Percentiles rank a stretch among this genome's conserved stretches.
phyloP scores from a whole-genome alignment of 140 eudicot species.

The Flaveria floridana region DNA sequence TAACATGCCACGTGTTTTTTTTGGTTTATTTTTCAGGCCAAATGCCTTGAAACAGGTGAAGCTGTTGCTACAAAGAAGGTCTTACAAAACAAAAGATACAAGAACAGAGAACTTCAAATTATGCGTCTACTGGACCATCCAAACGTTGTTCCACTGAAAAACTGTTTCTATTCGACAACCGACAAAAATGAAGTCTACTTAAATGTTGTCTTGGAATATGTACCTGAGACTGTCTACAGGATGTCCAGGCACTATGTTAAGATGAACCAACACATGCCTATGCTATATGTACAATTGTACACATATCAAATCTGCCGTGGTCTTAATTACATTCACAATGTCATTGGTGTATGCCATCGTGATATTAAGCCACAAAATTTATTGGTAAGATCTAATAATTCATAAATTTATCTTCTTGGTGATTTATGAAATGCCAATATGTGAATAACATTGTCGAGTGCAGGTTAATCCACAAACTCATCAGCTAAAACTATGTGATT shows the following conservation, averaged over 20 bases:
- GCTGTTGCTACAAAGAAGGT: conserved; percentile 94
- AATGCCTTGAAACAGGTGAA: conserved; percentile 90
- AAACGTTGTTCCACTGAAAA: conserved; percentile 71
- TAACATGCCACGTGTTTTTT: neutral
- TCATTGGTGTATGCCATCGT: conserved; percentile 93
- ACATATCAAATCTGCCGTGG: conserved; percentile 94
- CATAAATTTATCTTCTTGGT: neutral
- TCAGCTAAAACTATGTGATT: conserved; percentile 91
- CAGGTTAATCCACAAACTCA: conserved; percentile 98
- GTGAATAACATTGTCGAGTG: conserved; percentile 15
- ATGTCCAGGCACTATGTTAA: conserved; percentile 65
- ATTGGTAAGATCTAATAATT: conserved; percentile 47
- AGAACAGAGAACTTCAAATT: conserved; percentile 92
- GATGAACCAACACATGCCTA: conserved; percentile 73
- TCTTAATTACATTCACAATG: conserved; percentile 84
- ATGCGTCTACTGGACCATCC: conserved; percentile 84
- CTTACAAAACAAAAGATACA: conserved; percentile 92
- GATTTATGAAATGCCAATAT: conserved; percentile 6
- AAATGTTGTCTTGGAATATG: conserved; percentile 83
- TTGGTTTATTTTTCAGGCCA: conserved; percentile 50
- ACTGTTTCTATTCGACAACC: conserved; percentile 88
- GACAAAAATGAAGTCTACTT: conserved; percentile 90
- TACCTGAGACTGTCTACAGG: conserved; percentile 83
- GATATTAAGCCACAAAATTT: conserved; percentile 96
- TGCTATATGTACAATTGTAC: conserved; percentile 71